Conservation (phyloP, 768 basidiomycete species). For the Boletus edulis region DNA sequence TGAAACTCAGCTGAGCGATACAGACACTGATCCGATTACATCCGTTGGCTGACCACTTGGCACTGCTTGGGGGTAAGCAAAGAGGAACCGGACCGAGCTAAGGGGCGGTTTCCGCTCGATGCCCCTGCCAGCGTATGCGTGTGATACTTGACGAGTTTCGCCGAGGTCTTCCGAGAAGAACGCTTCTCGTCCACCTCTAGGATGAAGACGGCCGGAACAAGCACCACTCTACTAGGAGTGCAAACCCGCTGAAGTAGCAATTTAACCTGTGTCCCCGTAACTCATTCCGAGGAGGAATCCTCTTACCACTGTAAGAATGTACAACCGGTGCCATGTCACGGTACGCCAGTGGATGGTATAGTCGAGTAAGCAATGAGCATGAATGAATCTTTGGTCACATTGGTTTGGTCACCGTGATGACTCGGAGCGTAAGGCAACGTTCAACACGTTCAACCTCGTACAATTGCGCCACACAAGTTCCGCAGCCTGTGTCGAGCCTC, state of each 20-base stretch:
- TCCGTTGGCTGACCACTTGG: not conserved
- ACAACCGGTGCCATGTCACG: not conserved
- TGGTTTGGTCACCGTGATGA: not conserved
- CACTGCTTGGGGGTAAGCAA: not conserved
- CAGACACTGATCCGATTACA: constrained; percentile 17
- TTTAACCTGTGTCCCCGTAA: not conserved
- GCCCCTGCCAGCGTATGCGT: not conserved
- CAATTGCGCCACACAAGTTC: not conserved
- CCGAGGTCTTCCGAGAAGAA: constrained; percentile 7
- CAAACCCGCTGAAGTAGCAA: not conserved
- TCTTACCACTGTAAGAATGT: not conserved
- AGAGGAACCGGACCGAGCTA: not conserved
- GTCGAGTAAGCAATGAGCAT: not conserved
- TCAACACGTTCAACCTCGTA: no score
- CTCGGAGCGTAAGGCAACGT: no score
- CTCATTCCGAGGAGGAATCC: not conserved
- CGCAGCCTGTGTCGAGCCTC: not conserved
- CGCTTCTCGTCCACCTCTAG: constrained; percentile 1
- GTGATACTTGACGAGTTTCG: constrained; percentile 4
- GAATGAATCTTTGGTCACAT: not conserved
- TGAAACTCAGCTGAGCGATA: constrained; percentile 7
- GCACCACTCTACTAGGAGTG: not conserved
- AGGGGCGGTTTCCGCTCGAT: not conserved
- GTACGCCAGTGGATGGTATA: no score
- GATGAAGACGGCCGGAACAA: constrained; percentile 17